These are phyloP conservation scores for Nakazawaea ishiwadae DNA, from an alignment of 805 yeast genomes.

Conservation along the genomic window DNA sequence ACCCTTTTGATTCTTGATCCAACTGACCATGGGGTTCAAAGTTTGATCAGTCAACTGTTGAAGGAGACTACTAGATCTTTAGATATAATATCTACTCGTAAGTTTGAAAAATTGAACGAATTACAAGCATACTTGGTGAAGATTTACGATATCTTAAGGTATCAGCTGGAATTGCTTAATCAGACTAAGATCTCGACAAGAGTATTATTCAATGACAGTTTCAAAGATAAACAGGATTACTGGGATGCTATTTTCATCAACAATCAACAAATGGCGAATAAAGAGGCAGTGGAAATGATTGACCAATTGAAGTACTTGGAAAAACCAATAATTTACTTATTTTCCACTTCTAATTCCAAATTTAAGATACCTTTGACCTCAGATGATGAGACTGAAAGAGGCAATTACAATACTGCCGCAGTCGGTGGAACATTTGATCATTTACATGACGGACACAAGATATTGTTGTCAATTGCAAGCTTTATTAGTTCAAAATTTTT, in stretches of 20 bases:
- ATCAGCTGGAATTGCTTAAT: constrained; percentile 2
- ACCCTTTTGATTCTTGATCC: constrained; percentile 6
- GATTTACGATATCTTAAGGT: constrained; percentile 27
- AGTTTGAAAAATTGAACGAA: constrained; percentile 19
- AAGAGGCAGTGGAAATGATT: background rate
- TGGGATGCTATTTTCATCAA: constrained; percentile 12
- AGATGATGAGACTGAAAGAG: constrained; percentile 4
- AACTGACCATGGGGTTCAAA: constrained; percentile 5
- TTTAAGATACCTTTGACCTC: background rate
- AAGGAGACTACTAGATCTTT: constrained; percentile 2
- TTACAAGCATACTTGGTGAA: constrained; percentile 27
- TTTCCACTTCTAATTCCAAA: constrained; percentile 3
- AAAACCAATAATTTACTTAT: constrained; percentile 6
- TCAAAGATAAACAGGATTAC: constrained; percentile 1
- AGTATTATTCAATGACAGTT: constrained; percentile 14
- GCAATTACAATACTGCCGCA: constrained; percentile 39
- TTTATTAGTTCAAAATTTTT: constrained; percentile 51
- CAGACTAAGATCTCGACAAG: constrained; percentile 14
- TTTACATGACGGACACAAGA: constrained; percentile 91
- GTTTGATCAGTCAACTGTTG: constrained; percentile 6
- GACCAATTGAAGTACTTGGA: background rate
- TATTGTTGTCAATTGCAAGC: constrained; percentile 68
- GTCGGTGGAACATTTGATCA: constrained; percentile 98
- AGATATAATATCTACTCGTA: constrained; percentile 24
- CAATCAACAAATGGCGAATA: constrained; percentile 9